phyloP scores from a whole-genome alignment of 2,329 filamentous ascomycete species.

The Hysterium pulicare region DNA sequence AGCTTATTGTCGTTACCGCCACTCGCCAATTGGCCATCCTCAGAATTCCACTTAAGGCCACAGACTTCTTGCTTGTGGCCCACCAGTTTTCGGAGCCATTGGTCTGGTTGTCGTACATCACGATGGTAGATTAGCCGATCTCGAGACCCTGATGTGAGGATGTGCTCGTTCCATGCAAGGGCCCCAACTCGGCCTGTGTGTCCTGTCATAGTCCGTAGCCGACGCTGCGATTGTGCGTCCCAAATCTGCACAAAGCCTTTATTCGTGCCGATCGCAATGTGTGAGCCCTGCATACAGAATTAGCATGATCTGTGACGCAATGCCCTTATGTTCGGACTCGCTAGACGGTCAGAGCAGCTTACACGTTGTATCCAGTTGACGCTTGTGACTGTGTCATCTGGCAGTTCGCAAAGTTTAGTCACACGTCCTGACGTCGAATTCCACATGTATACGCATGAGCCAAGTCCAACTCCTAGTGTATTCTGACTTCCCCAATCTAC shows the following conservation, averaged over 20 bases:
- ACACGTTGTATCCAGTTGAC: constrained; percentile 96
- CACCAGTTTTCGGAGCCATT: constrained; percentile 80
- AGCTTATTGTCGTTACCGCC: constrained; percentile 98
- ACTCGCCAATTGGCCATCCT: constrained; percentile 90
- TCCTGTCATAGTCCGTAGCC: constrained; percentile 92
- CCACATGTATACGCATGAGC: constrained; percentile 97
- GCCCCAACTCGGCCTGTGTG: constrained; percentile 92
- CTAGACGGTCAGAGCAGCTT: constrained; percentile 29
- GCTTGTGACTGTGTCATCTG: constrained; percentile 91
- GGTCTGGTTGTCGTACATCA: constrained; percentile 88
- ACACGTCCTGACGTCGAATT: constrained; percentile 88
- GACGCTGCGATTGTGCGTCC: constrained; percentile 84
- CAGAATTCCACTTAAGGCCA: constrained; percentile 93
- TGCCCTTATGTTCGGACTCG: constrained; percentile 11
- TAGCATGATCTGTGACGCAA: background rate
- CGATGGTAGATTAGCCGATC: constrained; percentile 94
- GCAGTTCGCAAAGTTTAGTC: constrained; percentile 87
- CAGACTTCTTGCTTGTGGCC: constrained; percentile 99
- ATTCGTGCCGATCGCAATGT: constrained; percentile 90
- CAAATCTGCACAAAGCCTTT: constrained; percentile 96
- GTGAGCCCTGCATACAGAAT: constrained; percentile 61
- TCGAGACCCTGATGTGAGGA: constrained; percentile 89
- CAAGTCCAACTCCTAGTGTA: constrained; percentile 86
- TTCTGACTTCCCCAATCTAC: constrained; percentile 98
- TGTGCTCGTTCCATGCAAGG: constrained; percentile 96